Evolutionary conservation across 2,329 filamentous ascomycete species (phyloP), one percentile per base, ranked within the genome.

Genomic region (Beauveria varroae): DNA sequence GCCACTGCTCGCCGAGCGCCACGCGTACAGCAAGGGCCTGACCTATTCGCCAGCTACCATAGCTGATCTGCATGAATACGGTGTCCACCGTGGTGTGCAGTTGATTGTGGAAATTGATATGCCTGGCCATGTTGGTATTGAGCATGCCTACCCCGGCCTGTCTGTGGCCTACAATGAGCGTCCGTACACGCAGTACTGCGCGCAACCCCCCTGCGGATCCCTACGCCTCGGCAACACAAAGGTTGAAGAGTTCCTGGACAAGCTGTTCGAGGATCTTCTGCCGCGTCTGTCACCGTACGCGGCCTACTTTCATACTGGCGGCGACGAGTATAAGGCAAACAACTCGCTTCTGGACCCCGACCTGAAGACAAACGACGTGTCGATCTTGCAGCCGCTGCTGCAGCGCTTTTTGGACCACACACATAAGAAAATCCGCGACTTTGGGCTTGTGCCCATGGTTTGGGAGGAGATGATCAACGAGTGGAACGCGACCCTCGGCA

Each of bases 391-490:
- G 69, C 90, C 91, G 2, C 79, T 95, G 24, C 81, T 96, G 71
- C 90, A 96, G 71, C 84, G 81, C 62, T 91, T 96, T 70, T 78
- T 96, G 64, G 83, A 90, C 71, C 81, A 82, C 65, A 86, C 87
- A 67, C 89, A 93, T 72, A 78, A 74, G 34, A 83, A 86, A 51
- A 79, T 95, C 46, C 78, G 84, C 51, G 75, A 80, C 49, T 79
- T 81, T 6, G 87, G 87, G 5, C 75, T 96, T 57, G 83, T 81
- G 5, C 90, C 91, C 0, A 77, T 96, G 24, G 89, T 93, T 1
- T 96, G 92, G 92, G 91, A 96, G 72, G 92, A 96, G 73, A 91
- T 95, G 80, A 78, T 91, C 1, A 77, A 89, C 10, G 79, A 86
- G 26, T 96, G 90, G 88, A 89, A 93, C 70, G 76, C 95, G 51